Evolutionary conservation across 1,284 basidiomycete genomes (phyloP), one percentile per base, ranked within the genome.

Genomic region (Earliella scabrosa): DNA sequence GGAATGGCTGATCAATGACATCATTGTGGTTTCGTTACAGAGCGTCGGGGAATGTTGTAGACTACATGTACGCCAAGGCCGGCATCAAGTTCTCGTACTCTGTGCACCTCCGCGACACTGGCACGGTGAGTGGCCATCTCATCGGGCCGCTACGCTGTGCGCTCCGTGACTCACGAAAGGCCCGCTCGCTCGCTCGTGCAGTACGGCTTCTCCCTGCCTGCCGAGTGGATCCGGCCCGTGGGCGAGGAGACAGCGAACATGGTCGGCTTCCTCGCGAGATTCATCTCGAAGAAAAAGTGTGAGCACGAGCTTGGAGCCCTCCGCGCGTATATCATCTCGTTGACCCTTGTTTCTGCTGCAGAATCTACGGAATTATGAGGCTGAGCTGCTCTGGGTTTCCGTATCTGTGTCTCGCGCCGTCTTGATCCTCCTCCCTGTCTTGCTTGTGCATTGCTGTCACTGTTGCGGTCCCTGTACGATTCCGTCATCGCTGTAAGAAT

Each of bases 191-290:
- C 18, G 39, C 34, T 45, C 11, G 31, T 35, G 20, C 68, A 92
- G 84, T 93, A 92, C 66, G 93, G 92, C 29, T 95, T 93, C 73
- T 73, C 89, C 10, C 75, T 95, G 0, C 93, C 93, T 0, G 75
- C 85, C 0, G 73, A 78, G 53, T 85, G 85, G 78, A 94, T 95
- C 62, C 74, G 87, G 9, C 88, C 92, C 0, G 86, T 90, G 0
- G 92, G 89, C 1, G 88, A 91, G 68, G 92, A 95, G 73, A 85
- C 86, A 6, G 76, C 78, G 4, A 80, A 77, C 18, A 85, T 92
- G 70, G 66, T 93, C 34, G 71, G 79, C 20, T 90, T 88, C 63
- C 73, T 95, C 4, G 84, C 86, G 1, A 74, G 78, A 40, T 94
- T 93, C 68, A 86, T 93, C 56, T 77, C 71, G 11, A 53, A 50